Conservation (phyloP, 1,284 basidiomycete genomes). For the Ceratobasidium sp. region DNA sequence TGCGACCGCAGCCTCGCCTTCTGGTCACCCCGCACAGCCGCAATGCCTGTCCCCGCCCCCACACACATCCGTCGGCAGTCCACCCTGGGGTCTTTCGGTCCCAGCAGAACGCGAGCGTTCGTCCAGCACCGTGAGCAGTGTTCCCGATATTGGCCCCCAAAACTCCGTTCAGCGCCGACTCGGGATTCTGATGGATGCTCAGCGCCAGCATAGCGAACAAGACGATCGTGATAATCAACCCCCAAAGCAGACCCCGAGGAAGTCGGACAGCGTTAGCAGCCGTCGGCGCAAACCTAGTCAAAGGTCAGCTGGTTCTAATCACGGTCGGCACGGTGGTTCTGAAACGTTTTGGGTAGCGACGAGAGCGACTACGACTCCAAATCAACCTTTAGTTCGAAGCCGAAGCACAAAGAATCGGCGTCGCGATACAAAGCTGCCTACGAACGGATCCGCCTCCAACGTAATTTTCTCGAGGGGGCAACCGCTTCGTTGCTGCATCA, state of each 20-base stretch:
- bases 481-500: slow-evolving; percentile 18
- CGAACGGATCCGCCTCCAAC: slow-evolving; percentile 18
- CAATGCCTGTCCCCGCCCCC: background rate
- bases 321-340: background rate
- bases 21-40: background rate
- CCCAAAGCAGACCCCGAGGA: background rate
- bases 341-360: slow-evolving; percentile 5
- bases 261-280: background rate
- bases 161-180: slow-evolving; percentile 18
- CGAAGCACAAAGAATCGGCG: background rate
- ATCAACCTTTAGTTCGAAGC: background rate
- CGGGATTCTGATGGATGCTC: slow-evolving; percentile 7
- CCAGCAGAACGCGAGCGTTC: background rate
- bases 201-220: slow-evolving; percentile 19
- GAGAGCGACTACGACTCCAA: slow-evolving; percentile 4
- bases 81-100: background rate
- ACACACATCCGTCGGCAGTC: background rate
- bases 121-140: background rate
- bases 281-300: slow-evolving; percentile 19
- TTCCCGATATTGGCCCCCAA: slow-evolving; percentile 1
- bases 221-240: background rate
- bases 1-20: slow-evolving; percentile 2
- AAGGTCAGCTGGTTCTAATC: slow-evolving; percentile 13
- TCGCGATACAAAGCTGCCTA: slow-evolving; percentile 32
- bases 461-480: slow-evolving; percentile 13